A percentile compares a stretch with the other conserved stretches of the same genome.
Evolutionary conservation across 768 basidiomycete genomes (phyloP).

Genomic region (Trametes coccinea): DNA sequence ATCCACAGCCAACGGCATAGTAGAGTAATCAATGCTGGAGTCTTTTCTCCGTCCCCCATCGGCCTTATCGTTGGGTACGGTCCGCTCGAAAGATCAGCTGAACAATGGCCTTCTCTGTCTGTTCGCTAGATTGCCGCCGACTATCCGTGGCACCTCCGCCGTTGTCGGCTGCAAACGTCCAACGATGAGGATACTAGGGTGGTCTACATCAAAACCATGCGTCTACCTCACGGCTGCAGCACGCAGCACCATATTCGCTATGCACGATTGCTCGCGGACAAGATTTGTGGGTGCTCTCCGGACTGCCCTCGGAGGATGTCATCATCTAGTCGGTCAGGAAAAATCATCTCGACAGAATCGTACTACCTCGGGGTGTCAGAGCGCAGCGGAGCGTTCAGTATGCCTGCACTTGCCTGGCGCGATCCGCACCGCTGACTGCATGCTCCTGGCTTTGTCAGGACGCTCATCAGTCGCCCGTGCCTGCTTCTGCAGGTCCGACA

Average conservation of each 20-base stretch:
- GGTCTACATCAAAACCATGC: not conserved
- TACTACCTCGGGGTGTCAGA: not conserved
- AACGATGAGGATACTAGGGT: not conserved
- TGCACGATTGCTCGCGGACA: no score
- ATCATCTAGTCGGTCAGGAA: not conserved
- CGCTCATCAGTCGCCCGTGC: not conserved
- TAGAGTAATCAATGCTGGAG: no score
- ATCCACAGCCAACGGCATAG: no score
- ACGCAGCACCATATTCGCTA: not conserved
- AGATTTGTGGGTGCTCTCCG: no score
- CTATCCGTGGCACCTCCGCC: no score
- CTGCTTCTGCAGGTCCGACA: conserved; percentile 8
- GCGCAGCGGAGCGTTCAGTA: not conserved
- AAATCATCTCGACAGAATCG: conserved; percentile 15
- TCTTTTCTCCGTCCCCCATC: no score
- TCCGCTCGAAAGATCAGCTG: no score
- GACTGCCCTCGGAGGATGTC: not conserved
- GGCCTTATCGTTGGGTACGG: no score
- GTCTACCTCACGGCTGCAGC: conserved; percentile 8
- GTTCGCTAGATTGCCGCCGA: not conserved
- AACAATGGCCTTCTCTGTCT: not conserved
- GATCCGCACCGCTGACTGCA: not conserved
- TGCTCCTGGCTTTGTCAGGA: not conserved
- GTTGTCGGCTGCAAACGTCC: no score
- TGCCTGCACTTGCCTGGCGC: not conserved